Evolutionary conservation across 2,329 filamentous ascomycete species (phyloP).

Genomic region (Diplodia seriata): DNA sequence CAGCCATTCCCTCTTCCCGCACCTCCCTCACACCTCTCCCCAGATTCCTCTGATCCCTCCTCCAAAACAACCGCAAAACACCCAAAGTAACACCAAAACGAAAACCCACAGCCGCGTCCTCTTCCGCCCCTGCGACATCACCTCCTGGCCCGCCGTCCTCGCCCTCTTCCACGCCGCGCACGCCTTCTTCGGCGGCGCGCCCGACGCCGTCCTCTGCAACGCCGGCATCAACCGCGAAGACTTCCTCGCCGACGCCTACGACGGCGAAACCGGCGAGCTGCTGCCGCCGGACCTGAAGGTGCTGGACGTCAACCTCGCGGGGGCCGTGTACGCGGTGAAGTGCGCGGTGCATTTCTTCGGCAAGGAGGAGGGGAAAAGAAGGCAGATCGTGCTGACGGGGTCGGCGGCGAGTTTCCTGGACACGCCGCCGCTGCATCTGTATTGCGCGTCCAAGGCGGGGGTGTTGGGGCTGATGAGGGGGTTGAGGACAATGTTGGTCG

Average conservation of each 20-base stretch:
- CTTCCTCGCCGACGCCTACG: conserved; percentile 33
- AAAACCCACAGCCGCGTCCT: not conserved
- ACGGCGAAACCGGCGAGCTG: conserved; percentile 31
- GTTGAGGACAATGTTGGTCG: conserved; percentile 35
- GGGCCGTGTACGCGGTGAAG: conserved; percentile 37
- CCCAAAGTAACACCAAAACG: not conserved
- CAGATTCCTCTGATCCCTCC: no score
- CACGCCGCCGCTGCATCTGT: conserved; percentile 36
- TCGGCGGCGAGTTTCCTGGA: conserved; percentile 39
- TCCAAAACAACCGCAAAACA: no score
- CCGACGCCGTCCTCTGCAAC: conserved; percentile 33
- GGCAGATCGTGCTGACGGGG: conserved; percentile 37
- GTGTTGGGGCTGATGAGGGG: conserved; percentile 40
- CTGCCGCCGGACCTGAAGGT: conserved; percentile 36
- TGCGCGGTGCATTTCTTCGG: conserved; percentile 39
- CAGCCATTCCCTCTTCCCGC: not conserved
- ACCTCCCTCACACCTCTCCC: no score
- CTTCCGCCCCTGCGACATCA: conserved; percentile 24
- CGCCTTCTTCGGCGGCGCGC: conserved; percentile 28
- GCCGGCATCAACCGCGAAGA: conserved; percentile 33
- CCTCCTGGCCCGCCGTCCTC: conserved; percentile 21
- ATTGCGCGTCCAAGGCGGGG: conserved; percentile 40
- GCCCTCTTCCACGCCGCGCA: conserved; percentile 25
- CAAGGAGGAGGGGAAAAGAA: conserved; percentile 35
- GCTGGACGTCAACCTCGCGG: conserved; percentile 38